Base-by-base conservation (phyloP, 106 monocot genomes). In the Amphibolis antarctica region DNA sequence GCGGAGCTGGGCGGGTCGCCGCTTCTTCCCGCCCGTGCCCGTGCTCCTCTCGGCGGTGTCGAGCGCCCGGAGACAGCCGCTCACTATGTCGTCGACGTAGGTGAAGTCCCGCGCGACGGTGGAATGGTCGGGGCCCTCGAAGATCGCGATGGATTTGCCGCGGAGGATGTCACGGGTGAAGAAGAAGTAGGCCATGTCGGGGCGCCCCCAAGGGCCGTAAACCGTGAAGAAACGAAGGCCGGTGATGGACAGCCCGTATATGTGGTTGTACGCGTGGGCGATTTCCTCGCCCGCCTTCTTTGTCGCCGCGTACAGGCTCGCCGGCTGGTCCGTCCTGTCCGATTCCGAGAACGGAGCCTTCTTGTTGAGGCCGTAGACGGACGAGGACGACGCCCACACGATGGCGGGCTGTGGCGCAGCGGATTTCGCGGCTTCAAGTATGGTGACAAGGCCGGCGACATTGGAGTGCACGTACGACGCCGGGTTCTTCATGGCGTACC, bases 381-480 rank as follows among this genome's bases (percentile, higher is more conserved):
- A 55, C 9, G 55, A 55, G 4, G 55, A 55, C 55, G 55, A 55
- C 24, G 55, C 55, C 55, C 55, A 55, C 24, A 55, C 55, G 24
- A 55, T 7, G 3, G 55, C 55, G 2, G 55, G 55, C 24, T 55
- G 55, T 5, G 55, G 55, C 10, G 55, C 3, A 4, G 55, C 55
- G 4, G 55, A 55, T 12, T 55, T 55, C 14, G 55, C 55, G 9
- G 55, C 24, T 26, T 55, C 55, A 3, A 55, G 24, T 1, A 55
- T 12, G 4, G 55, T 24, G 3, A 55, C 24, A 26, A 55, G 55
- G 3, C 55, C 55, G n/a, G 55, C 55, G 55, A 81, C 67, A 58
- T 81, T 81, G 81, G 72, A 60, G 36, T 64, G 72, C 28, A 81
- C 76, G 52, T 81, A 81, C 20, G 81, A 76, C 21, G 58, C 27